A percentile compares a stretch with the other conserved stretches of the same genome.
Evolutionary conservation across 805 yeast species (phyloP).

Genomic region (Candida ascalaphidarum): DNA sequence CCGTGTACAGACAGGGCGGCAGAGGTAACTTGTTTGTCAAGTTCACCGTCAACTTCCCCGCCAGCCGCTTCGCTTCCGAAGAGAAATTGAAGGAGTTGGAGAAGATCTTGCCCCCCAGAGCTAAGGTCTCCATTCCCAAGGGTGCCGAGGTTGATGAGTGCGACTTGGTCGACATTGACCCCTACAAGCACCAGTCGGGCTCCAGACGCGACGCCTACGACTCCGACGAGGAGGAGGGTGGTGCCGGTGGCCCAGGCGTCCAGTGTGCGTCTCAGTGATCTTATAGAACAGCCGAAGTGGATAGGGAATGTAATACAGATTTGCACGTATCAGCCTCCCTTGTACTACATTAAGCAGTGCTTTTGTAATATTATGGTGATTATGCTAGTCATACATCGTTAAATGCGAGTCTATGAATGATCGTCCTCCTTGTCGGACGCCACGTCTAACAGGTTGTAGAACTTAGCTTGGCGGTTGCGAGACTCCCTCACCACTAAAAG

Average conservation of each 20-base stretch:
- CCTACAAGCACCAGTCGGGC: constrained; percentile 44
- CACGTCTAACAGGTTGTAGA: too few relatives aligned
- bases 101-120: constrained; percentile 71
- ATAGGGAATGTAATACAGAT: too few relatives aligned
- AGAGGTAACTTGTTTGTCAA: constrained; percentile 80
- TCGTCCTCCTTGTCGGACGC: too few relatives aligned
- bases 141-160: constrained; percentile 78
- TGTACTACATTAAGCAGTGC: too few relatives aligned
- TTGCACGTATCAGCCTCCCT: too few relatives aligned
- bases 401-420: too few relatives aligned
- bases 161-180: constrained; percentile 60
- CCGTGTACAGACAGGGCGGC: constrained; percentile 81
- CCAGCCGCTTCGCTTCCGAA: constrained; percentile 61
- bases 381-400: too few relatives aligned
- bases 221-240: constrained; percentile 38
- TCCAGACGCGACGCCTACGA: constrained; percentile 36
- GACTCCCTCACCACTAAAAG: too few relatives aligned
- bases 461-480: too few relatives aligned
- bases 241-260: constrained; percentile 59
- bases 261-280: constrained; percentile 91
- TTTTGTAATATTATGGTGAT: too few relatives aligned
- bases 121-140: constrained; percentile 50
- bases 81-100: constrained; percentile 69
- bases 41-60: constrained; percentile 87
- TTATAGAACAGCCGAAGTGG: too few relatives aligned